Percentiles rank a stretch among this genome's conserved stretches.
Conservation (phyloP, 345 rosid genomes). For the Salix brachista region DNA sequence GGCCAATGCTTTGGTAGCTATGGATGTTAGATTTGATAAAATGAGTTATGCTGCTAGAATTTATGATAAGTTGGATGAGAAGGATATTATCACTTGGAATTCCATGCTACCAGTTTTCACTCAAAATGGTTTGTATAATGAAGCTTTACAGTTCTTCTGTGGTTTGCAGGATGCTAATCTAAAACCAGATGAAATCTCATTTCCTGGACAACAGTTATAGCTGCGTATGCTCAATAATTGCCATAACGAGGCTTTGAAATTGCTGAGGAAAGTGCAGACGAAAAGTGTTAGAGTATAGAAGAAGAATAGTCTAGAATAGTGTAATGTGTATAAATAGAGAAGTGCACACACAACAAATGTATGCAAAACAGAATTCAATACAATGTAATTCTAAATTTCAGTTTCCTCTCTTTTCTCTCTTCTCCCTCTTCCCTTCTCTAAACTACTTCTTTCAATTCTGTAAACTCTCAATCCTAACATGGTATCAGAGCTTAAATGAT, state of each 20-base stretch:
- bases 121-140: conserved; percentile 25
- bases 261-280: conserved; percentile 46
- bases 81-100: conserved; percentile 16
- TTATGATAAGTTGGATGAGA: conserved; percentile 9
- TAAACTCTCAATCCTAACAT: too few species aligned
- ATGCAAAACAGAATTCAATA: too few species aligned
- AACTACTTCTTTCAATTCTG: too few species aligned
- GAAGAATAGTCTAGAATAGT: too few species aligned
- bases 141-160: conserved; percentile 50
- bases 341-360: too few species aligned
- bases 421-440: too few species aligned
- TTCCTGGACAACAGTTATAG: conserved; percentile 77
- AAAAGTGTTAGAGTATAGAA: too few species aligned
- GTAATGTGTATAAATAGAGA: too few species aligned
- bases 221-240: conserved; percentile 63
- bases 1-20: conserved; percentile 14
- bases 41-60: conserved; percentile 14
- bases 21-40: conserved; percentile 19
- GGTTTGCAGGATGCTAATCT: conserved; percentile 44
- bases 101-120: conserved; percentile 40
- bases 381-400: too few species aligned
- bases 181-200: conserved; percentile 55
- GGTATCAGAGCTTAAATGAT: too few species aligned
- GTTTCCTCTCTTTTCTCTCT: too few species aligned
- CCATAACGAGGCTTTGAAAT: conserved; percentile 40